Evolutionary conservation across 1,284 basidiomycete species (phyloP), one percentile per base, ranked within the genome.

Genomic region (Trametes versicolor): DNA sequence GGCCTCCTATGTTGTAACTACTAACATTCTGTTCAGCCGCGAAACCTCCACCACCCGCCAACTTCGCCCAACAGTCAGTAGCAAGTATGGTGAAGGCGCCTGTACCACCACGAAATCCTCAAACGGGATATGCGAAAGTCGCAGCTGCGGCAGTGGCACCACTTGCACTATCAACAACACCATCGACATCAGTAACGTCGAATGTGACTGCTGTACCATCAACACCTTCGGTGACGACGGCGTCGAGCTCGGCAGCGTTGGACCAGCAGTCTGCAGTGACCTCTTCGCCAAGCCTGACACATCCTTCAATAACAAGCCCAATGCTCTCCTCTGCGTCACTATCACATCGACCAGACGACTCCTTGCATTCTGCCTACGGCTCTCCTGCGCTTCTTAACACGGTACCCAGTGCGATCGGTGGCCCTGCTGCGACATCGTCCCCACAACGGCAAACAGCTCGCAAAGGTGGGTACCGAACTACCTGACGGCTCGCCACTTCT

Each of bases 111-210:
- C 81, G 87, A 63, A 83, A 84, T 67, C 83, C 81, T 51, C 78
- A 82, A 74, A 54, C 82, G n/a, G 77, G 93, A 56, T 98, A 98
- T 74, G 94, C 97, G 37, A 89, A 95, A 9, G 96, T 95, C 0
- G 96, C 96, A 2, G 96, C 95, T 0, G 95, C 95, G 0, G 94
- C 93, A 4, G 92, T 93, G 17, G 79, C 84, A 21, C 74, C 86
- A 53, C 73, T 83, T 70, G 27, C 71, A 59, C 51, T 72, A 59
- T 52, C 72, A 50, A 64, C 70, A 37, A 41, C 71, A 56, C 76
- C 12, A 29, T 27, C 48, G 48, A 27, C 73, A 32, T 53, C 79
- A 58, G 70, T 82, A 2, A 74, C 79, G 68, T 76, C 80, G 66
- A 81, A 76, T 73, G 72, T 79, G 32, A 69, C 81, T 45, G 73